Percentiles rank a stretch among this genome's conserved stretches.
phyloP scores from a whole-genome alignment of 116 monocot genomes.

The Thalassia testudinum region DNA sequence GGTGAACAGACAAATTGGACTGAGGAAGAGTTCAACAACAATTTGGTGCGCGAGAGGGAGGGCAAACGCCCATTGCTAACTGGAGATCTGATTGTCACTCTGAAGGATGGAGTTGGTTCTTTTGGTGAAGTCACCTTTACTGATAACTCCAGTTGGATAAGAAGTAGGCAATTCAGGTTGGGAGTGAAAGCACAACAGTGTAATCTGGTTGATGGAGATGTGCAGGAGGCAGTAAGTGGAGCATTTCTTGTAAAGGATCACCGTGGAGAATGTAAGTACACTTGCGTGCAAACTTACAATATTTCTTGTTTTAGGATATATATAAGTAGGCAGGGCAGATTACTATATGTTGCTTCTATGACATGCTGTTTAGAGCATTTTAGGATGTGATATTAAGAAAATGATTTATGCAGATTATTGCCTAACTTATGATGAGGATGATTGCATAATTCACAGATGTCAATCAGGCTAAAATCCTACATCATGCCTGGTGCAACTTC shows the following conservation, averaged over 20 bases:
- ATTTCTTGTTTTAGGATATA: neutral
- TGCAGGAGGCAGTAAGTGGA: constrained; percentile 38
- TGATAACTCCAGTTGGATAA: constrained; percentile 97
- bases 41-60: constrained; percentile 87
- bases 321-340: constrained; percentile 28
- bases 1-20: constrained; percentile 60
- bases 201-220: constrained; percentile 6
- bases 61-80: constrained; percentile 61
- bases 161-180: constrained; percentile 79
- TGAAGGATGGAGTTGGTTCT: constrained; percentile 41
- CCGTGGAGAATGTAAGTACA: constrained; percentile 56
- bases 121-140: constrained; percentile 76
- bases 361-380: constrained; percentile 39
- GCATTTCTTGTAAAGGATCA: constrained; percentile 59
- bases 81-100: constrained; percentile 54
- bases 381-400: constrained; percentile 27
- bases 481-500: too few species aligned
- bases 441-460: too few species aligned
- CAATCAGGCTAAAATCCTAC: too few species aligned
- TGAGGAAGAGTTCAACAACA: constrained; percentile 57
- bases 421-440: constrained; percentile 8
- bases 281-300: neutral
- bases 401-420: constrained; percentile 14
- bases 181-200: constrained; percentile 31
- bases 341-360: constrained; percentile 20